Base-by-base conservation (phyloP, 129 eudicot species). In the Chrysanthemum lavandulifolium region DNA sequence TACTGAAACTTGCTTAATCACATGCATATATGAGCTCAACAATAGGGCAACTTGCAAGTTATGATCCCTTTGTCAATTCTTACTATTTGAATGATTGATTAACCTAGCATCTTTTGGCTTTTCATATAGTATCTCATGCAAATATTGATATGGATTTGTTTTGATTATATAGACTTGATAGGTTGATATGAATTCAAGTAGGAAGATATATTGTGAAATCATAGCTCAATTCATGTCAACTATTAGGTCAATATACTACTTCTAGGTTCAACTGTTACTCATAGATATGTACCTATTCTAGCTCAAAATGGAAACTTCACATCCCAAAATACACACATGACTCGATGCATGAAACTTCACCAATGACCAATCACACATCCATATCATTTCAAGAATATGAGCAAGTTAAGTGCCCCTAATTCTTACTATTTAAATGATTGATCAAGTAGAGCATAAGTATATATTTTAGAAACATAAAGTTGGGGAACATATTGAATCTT, bases 401-500 rank as follows among this genome's bases (percentile, higher is more conserved):
- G 47, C 47, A 67, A 47, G 72, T 78, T 67, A 58, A 25, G 69
- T 73, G 43, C 55, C 69, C 52, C 45, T 14, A 57, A 69, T 27
- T 69, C 51, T 68, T 67, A 65, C 72, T 65, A 71, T 71, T 65
- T 55, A 4, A 65, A 72, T 72, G 82, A 76, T 68, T 58, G 75
- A 72, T 72, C 54, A 72, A 72, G 47, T 60, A 65, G 47, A 78
- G 78, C 72, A 66, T n/a, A 64, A 71, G 48, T 13, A 68, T 78
- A 78, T 65, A 65, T 72, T 53, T 78, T 47, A 78, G 78, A 65
- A 65, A 16, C 59, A 72, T 15, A 76, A 72, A 78, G 82, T 65
- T 72, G 73, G 82, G 82, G 78, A 78, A 78, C 82, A 78, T 78
- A 78, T 78, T 78, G 82, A 78, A 78, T 78, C 78, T 78, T 78